Base-by-base conservation (phyloP, 2,329 filamentous ascomycete species). In the Microsporum ferrugineum region DNA sequence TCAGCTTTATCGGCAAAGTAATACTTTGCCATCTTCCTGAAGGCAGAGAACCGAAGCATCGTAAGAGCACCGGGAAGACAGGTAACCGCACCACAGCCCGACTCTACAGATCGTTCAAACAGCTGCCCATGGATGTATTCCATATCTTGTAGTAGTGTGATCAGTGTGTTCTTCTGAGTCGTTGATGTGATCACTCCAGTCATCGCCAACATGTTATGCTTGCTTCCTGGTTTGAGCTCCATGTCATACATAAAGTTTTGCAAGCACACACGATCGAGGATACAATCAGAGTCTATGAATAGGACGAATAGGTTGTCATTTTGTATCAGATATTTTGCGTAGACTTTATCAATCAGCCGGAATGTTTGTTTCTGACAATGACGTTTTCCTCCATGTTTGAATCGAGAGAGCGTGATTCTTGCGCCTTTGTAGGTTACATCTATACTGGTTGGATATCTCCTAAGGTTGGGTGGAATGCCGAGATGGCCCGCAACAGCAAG, bases 231-330 rank as follows among this genome's bases (percentile, higher is more conserved):
- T 73, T 92, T 96, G 63, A 97, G 80, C 74, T 97, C 91, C 94
- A 97, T 97, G 72, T 97, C 92, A 74, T 94, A 96, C 77, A 97
- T 89, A 75, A 97, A 97, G 73, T 96, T 97, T 72, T 96, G 92
- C 63, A 97, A 83, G 72, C 92, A 97, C 45, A 91, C 84, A 62
- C 85, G 84, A 77, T 97, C 92, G 57, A 97, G 79, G 64, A 96
- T 94, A 74, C 94, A 97, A 72, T 97, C 92, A 0, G 91, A 96
- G 76, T 97, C 92, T 71, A 97, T 96, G 76, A 97, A 97, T 8
- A 97, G 82, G 59, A 97, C 87, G 72, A 97, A 97, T 0, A 97
- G 78, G 68, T 97, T 89, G 74, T 97, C 92, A 71, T 96, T 89
- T 56, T 85, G 82, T 74, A 87, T 88, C 59, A 96, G 79, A 66